Evolutionary conservation across 169 alveolate genomes (phyloP).

Genomic region (Eimeria acervulina): DNA sequence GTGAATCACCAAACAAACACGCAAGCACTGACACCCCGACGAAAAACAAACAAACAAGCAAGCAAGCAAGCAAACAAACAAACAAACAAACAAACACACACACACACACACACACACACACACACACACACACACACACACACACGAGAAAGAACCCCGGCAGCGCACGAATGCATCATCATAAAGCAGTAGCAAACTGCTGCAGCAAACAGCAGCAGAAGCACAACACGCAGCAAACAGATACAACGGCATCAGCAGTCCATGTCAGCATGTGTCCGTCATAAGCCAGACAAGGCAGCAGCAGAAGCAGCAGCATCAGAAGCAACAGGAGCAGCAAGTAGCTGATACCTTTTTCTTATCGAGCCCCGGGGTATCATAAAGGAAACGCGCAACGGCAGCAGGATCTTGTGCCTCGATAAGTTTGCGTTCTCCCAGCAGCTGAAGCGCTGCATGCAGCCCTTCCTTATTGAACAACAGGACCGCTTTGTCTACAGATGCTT

Average conservation of each 20-base stretch:
- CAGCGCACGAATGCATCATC: too few relatives aligned
- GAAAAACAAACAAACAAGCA: background rate
- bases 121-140: background rate
- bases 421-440: constrained; percentile 47
- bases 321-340: background rate
- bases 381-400: constrained; percentile 69
- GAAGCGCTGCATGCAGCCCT: constrained; percentile 78
- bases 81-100: background rate
- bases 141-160: background rate
- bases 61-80: background rate
- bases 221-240: too few relatives aligned
- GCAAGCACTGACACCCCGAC: background rate
- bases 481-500: constrained; percentile 79
- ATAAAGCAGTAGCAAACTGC: background rate
- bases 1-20: background rate
- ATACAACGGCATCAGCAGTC: too few relatives aligned
- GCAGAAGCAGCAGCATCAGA: background rate
- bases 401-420: constrained; percentile 55
- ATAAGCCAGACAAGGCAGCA: background rate
- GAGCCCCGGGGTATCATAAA: constrained; percentile 75
- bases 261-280: too few relatives aligned
- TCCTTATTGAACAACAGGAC: constrained; percentile 78
- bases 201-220: background rate
- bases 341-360: constrained; percentile 76
- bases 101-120: background rate